Base-by-base conservation (phyloP, 2,329 filamentous ascomycete genomes). In the Talaromyces sp. region DNA sequence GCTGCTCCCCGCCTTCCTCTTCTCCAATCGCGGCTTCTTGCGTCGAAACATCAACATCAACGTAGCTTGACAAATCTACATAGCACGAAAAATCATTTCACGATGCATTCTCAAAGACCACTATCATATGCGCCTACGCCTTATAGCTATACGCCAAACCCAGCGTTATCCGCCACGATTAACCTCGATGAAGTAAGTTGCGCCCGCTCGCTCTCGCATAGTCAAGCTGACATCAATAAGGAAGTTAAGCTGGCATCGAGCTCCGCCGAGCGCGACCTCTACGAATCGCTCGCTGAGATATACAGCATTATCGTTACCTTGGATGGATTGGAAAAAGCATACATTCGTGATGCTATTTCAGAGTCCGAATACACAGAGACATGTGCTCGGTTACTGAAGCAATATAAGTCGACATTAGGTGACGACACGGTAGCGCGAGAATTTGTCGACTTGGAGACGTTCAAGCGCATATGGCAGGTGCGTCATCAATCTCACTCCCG, bases 231-330 rank as follows among this genome's bases (percentile, higher is more conserved):
- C 58, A 31, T 62, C 35, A 52, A 39, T 37, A 71, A 97, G 90
- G 95, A 98, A 84, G 93, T 97, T 71, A 97, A 97, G 79, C 86
- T 99, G 66, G 88, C 92, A 59, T 89, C 91, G 45, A 96, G 90
- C 24, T 88, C 91, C 70, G 90, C 91, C 47, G 94, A 98, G 80
- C 89, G 94, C 67, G 93, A 99, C 75, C 84, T 98, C 1, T 92
- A 97, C 77, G 95, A 98, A 74, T 98, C 95, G 1, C 87, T 99
- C 14, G 95, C 94, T 63, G 95, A 99, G 79, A 89, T 99, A 27
- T 99, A 98, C 79, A 97, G 93, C 80, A 98, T 99, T 70, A 94
- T 99, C 43, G 87, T 97, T 67, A 98, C 95, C 0, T 83, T 99
- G 3, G 95, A 99, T 75, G 93, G 96, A 68, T 86, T 99, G 1